Evolutionary conservation across 805 yeast genomes (phyloP), one percentile per base, ranked within the genome.

Genomic region (Monosporozyma servazzii): DNA sequence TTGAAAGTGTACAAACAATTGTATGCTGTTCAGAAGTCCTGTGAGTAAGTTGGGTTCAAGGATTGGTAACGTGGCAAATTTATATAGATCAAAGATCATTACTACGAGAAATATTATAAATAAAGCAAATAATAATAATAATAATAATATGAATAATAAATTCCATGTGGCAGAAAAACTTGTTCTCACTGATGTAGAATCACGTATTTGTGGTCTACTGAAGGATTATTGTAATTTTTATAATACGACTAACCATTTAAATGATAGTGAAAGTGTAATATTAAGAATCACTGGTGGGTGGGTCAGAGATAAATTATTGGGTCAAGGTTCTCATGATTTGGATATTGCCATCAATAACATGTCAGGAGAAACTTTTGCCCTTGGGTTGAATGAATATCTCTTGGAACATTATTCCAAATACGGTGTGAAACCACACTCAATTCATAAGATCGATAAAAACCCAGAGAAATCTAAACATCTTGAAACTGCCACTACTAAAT

Each of bases 391-490:
- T 54, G 71, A 73, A 21, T 91, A 74, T 58, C 61, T 74, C 53
- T 61, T 52, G 55, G 66, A 53, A 56, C 63, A 71, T 69, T 60
- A 60, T 51, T 47, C 53, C 9, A 53, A 61, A 54, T 62, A 67
- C 65, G 70, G 65, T 9, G 52, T 64, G 17, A 58, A 55, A 15
- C 67, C 71, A 5, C 64, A 71, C 9, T 71, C 79, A 8, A 75
- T 88, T 33, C 96, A 90, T 64, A 86, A 84, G 52, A 89, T 93
- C 55, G 89, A 86, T 54, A 82, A 83, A 65, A 93, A 95, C 67
- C 99, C 99, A 0, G 97, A 87, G 56, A 91, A 90, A 66, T 86
- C 96, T 1, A 95, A 93, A 70, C 99, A 93, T 71, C 71, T 93
- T 58, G 99, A 93, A 61, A 95, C 99, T 1, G 95, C 97, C 42